Evolutionary conservation across 1,284 basidiomycete species (phyloP).

Genomic region (Termitomyces sp.): DNA sequence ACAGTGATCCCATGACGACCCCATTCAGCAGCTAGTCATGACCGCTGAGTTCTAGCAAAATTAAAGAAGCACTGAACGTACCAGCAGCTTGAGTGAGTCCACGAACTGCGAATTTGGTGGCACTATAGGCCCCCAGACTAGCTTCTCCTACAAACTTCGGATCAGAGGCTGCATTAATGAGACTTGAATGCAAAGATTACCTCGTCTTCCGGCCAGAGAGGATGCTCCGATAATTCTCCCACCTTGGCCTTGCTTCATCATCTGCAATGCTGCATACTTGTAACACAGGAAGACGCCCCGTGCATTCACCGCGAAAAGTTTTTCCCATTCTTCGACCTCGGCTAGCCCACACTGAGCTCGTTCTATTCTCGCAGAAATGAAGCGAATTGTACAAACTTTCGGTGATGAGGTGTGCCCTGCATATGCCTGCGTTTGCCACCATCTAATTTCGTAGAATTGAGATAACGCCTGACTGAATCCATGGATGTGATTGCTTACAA

Average conservation of each 20-base stretch:
- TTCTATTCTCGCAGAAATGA: neutral
- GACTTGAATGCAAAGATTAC: neutral
- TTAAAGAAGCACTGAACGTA: neutral
- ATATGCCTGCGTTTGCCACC: slow-evolving; percentile 23
- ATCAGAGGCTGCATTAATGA: neutral
- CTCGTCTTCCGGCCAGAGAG: slow-evolving; percentile 20
- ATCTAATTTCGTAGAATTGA: slow-evolving; percentile 10
- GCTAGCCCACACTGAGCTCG: neutral
- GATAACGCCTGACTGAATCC: neutral
- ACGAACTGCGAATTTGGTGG: neutral
- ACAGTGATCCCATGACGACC: slow-evolving; percentile 16
- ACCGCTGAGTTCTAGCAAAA: too few relatives aligned
- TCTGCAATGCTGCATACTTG: slow-evolving; percentile 23
- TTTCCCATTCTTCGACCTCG: slow-evolving; percentile 21
- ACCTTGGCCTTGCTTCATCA: slow-evolving; percentile 24
- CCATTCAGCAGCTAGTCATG: slow-evolving; percentile 21
- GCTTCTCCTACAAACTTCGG: slow-evolving; percentile 8
- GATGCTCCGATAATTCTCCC: slow-evolving; percentile 25
- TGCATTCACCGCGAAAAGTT: slow-evolving; percentile 18
- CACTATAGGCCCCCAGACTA: slow-evolving; percentile 17
- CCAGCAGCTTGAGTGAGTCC: slow-evolving; percentile 18
- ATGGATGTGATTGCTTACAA: slow-evolving; percentile 11
- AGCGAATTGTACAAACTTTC: slow-evolving; percentile 14
- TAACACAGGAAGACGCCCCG: slow-evolving; percentile 23
- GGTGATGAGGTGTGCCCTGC: slow-evolving; percentile 10